Conservation (phyloP, 164 flowering plant genomes). For the Vitis rotundifolia region DNA sequence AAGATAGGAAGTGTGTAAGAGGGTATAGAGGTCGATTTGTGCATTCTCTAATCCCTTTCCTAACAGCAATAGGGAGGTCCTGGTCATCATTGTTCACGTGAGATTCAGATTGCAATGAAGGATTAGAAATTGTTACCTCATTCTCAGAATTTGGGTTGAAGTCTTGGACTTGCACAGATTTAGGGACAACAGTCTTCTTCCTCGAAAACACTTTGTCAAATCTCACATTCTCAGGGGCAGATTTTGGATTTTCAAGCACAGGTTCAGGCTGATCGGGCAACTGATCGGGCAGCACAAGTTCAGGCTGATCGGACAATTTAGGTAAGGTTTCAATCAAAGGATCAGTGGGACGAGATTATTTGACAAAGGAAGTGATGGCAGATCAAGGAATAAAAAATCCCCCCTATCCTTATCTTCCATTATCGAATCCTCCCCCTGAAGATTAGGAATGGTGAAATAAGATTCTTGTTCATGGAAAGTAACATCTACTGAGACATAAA, state of each 20-base stretch:
- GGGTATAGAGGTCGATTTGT: conserved; percentile 7
- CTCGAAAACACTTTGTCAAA: conserved; percentile 17
- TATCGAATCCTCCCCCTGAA: conserved; percentile 12
- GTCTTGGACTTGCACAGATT: conserved; percentile 8
- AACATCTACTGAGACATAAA: conserved; percentile 11
- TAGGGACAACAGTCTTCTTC: conserved; percentile 1
- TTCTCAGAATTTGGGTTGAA: conserved; percentile 8
- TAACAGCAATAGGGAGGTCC: conserved; percentile 6
- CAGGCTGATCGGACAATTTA: no score
- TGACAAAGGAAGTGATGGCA: not conserved
- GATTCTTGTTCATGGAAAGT: conserved; percentile 12
- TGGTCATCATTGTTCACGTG: not conserved
- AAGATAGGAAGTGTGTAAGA: conserved; percentile 8
- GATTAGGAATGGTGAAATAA: conserved; percentile 14
- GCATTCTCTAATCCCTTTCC: conserved; percentile 10
- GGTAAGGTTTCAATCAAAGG: no score
- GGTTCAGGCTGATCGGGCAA: no score
- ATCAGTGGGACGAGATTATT: not conserved
- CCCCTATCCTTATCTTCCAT: conserved; percentile 12
- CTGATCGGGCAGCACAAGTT: no score
- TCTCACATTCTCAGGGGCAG: not conserved
- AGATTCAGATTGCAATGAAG: not conserved
- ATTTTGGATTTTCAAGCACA: not conserved
- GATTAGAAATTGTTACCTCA: conserved; percentile 1
- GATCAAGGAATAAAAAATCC: not conserved